A percentile compares a stretch with the other conserved stretches of the same genome.
phyloP scores from a whole-genome alignment of 768 basidiomycete genomes.

The Boletus subparvulus region DNA sequence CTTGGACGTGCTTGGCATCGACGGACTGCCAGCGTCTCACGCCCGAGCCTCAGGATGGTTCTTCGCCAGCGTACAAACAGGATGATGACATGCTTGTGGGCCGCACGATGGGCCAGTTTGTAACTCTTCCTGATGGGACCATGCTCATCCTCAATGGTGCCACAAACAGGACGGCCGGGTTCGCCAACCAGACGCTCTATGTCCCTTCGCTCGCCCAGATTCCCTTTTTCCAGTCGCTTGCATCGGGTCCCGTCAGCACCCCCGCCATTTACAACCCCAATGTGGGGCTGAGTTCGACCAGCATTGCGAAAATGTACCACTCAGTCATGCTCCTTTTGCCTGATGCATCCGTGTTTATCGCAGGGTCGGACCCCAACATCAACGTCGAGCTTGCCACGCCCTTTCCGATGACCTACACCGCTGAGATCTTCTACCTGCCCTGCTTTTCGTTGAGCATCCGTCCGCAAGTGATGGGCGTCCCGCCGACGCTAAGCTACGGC shows the following conservation, averaged over 20 bases:
- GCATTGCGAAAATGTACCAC: constrained; percentile 85
- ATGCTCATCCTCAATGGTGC: constrained; percentile 84
- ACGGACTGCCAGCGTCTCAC: constrained; percentile 79
- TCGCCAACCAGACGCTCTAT: constrained; percentile 54
- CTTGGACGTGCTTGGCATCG: constrained; percentile 67
- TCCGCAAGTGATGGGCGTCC: constrained; percentile 69
- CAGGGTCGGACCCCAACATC: constrained; percentile 91
- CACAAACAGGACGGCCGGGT: constrained; percentile 85
- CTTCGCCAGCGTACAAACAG: constrained; percentile 55
- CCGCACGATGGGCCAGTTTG: constrained; percentile 91
- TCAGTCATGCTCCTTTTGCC: constrained; percentile 88
- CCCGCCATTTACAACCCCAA: constrained; percentile 84
- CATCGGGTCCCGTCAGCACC: constrained; percentile 71
- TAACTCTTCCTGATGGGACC: constrained; percentile 75
- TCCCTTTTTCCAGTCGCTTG: constrained; percentile 73
- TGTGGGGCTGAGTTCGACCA: constrained; percentile 59
- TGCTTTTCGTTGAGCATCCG: constrained; percentile 75
- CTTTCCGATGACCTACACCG: constrained; percentile 77
- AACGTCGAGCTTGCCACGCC: constrained; percentile 65
- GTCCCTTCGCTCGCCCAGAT: constrained; percentile 46
- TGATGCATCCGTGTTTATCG: constrained; percentile 82
- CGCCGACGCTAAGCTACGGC: constrained; percentile 79
- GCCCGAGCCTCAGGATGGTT: constrained; percentile 76
- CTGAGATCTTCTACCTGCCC: constrained; percentile 88
- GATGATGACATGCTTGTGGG: constrained; percentile 76